Percentiles rank a stretch among this genome's conserved stretches.
These are phyloP conservation scores for Tulasnella sp. DNA, from an alignment of 768 basidiomycete species.

Conservation along the genomic window DNA sequence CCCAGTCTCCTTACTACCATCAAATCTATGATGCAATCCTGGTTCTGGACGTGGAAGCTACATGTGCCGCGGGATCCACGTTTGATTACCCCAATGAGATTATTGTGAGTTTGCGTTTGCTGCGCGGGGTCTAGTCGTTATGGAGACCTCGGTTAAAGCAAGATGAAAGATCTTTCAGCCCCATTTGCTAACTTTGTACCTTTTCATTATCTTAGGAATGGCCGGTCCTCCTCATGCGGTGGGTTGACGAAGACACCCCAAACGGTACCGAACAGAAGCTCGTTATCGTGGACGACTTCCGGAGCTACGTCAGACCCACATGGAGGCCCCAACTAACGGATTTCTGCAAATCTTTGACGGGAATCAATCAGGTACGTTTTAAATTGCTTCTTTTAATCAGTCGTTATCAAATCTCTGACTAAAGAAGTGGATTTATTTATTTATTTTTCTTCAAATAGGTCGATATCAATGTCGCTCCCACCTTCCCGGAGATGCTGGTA, in stretches of 20 bases:
- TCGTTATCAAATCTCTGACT: too few relatives aligned
- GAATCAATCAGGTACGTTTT: constrained; percentile 75
- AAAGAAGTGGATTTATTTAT: background rate
- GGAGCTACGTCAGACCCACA: constrained; percentile 75
- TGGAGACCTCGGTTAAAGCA: constrained; percentile 9
- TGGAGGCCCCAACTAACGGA: constrained; percentile 72
- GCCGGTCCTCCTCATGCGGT: constrained; percentile 79
- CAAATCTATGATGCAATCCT: constrained; percentile 68
- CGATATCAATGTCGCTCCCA: constrained; percentile 69
- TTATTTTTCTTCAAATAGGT: constrained; percentile 34
- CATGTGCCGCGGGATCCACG: constrained; percentile 54
- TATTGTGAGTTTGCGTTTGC: constrained; percentile 48
- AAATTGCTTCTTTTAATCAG: background rate
- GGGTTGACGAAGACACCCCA: constrained; percentile 47
- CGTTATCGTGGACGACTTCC: constrained; percentile 69
- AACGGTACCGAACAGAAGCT: constrained; percentile 46
- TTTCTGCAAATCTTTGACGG: constrained; percentile 82
- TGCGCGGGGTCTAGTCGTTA: background rate
- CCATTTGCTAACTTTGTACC: background rate
- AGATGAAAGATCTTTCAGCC: too few relatives aligned
- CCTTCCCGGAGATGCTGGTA: constrained; percentile 56
- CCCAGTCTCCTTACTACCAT: background rate
- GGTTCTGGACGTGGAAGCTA: constrained; percentile 84
- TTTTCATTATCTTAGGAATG: constrained; percentile 54
- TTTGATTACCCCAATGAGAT: constrained; percentile 92